phyloP scores from a whole-genome alignment of 108 stramenopile genomes.

The Pseudonitzschia pungens region DNA sequence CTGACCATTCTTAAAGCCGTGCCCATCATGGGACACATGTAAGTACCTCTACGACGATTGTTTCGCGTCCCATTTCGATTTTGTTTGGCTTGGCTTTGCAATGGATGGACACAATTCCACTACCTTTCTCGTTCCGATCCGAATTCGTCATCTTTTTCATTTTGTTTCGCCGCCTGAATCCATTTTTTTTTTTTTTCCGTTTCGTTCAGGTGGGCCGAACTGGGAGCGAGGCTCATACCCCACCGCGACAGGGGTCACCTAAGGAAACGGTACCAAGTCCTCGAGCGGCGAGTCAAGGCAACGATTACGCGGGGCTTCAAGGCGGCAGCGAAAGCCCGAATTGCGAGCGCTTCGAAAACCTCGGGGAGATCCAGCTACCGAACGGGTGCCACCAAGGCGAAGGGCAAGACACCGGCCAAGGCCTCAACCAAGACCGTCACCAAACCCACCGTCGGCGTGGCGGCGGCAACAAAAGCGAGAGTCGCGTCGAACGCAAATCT shows the following conservation, averaged over 20 bases:
- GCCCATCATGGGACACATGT: conserved; percentile 73
- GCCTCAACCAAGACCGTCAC: neutral
- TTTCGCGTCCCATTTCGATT: too few relatives aligned
- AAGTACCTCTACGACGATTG: neutral
- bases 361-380: neutral
- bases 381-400: neutral
- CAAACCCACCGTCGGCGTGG: neutral
- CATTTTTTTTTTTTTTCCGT: neutral
- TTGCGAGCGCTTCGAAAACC: conserved; percentile 11
- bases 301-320: conserved; percentile 28
- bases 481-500: neutral
- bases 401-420: neutral
- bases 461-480: neutral
- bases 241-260: conserved; percentile 84
- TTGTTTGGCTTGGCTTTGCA: too few relatives aligned
- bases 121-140: neutral
- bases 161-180: neutral
- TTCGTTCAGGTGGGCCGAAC: conserved; percentile 62
- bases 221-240: conserved; percentile 69
- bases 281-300: conserved; percentile 73
- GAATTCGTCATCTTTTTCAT: neutral
- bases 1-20: conserved; percentile 75
- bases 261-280: conserved; percentile 83
- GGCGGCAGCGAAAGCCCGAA: conserved; percentile 11
- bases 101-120: too few relatives aligned